Evolutionary conservation across 257 asterid species (phyloP).

Genomic region (Scutellaria baicalensis): DNA sequence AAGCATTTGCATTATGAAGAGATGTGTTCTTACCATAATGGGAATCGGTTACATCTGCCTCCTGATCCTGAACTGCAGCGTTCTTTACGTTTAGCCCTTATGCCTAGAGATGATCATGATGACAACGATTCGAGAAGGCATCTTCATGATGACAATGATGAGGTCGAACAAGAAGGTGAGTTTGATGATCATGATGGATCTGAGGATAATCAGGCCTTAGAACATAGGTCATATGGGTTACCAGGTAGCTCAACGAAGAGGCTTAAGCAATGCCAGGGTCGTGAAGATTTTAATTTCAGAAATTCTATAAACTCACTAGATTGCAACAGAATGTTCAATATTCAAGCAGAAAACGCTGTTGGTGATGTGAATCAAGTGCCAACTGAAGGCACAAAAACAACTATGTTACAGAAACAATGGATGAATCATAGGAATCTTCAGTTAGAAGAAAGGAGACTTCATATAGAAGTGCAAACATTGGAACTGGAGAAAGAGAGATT

Average conservation of each 20-base stretch:
- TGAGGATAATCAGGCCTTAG: slow-evolving; percentile 32
- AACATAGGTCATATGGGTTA: slow-evolving; percentile 3
- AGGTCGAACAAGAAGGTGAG: slow-evolving; percentile 44
- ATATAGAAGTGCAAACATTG: slow-evolving; percentile 35
- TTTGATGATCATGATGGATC: slow-evolving; percentile 39
- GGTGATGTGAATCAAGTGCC: slow-evolving; percentile 11
- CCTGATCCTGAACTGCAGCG: slow-evolving; percentile 68
- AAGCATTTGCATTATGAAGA: slow-evolving; percentile 85
- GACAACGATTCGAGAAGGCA: slow-evolving; percentile 29
- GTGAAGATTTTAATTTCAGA: slow-evolving; percentile 27
- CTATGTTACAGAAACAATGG: slow-evolving; percentile 23
- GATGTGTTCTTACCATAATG: slow-evolving; percentile 87
- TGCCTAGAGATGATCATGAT: slow-evolving; percentile 49
- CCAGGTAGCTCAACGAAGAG: slow-evolving; percentile 21
- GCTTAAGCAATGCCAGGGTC: slow-evolving; percentile 22
- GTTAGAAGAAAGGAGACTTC: slow-evolving; percentile 39
- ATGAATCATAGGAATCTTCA: slow-evolving; percentile 20
- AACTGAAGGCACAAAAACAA: slow-evolving; percentile 13
- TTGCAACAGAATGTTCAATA: slow-evolving; percentile 20
- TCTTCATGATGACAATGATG: slow-evolving; percentile 43
- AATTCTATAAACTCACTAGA: slow-evolving; percentile 13
- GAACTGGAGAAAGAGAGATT: slow-evolving; percentile 52
- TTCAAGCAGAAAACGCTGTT: slow-evolving; percentile 14
- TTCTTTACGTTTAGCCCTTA: slow-evolving; percentile 56
- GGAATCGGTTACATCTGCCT: slow-evolving; percentile 67